Evolutionary conservation across 83 land plant species (phyloP), one percentile per base, ranked within the genome.

Genomic region (Picea abies): DNA sequence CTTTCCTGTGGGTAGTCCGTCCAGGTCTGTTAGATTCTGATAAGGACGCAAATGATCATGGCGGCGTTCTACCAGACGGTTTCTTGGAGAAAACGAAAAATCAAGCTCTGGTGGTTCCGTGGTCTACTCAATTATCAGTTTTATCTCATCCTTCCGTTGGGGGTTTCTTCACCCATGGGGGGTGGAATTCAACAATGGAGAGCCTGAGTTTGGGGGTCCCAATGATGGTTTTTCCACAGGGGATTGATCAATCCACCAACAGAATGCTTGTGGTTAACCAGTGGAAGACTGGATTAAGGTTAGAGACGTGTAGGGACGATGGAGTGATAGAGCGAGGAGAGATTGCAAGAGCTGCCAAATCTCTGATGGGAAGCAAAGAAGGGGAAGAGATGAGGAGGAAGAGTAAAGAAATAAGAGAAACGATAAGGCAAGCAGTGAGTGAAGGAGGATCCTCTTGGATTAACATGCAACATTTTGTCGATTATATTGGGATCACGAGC

Each of bases 241-340:
- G 58, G 76, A 5, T 62, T 5, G 89, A 88, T 35, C 89, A 88
- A 79, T 12, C 25, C 76, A 82, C 81, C 11, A 88, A 88, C 49
- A 75, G 81, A 44, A 78, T 68, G 87, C 37, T 81, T 16, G 60
- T 85, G 82, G 88, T 78, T 63, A 73, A 84, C 25, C 69, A 37
- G 64, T 83, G 56, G 89, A 84, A 72, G 25, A 75, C 17, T 20
- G 84, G 44, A 87, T 68, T 65, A 41, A 16, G 68, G 41, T 35
- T 82, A 26, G 22, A 44, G 19, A 17, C 22, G 14, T 37, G 77
- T 41, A 73, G 52, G 37, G 77, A 44, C 37, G 77, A 73, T 41
- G 52, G 47, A 41, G 20, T 84, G 15, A 77, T 84, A 1, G 66
- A 68, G 8, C 41, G 29, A 73, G 35, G n/a, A n/a, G n/a, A n/a